Conservation (phyloP, 208 protist species). For the Trypanosoma lewisi region DNA sequence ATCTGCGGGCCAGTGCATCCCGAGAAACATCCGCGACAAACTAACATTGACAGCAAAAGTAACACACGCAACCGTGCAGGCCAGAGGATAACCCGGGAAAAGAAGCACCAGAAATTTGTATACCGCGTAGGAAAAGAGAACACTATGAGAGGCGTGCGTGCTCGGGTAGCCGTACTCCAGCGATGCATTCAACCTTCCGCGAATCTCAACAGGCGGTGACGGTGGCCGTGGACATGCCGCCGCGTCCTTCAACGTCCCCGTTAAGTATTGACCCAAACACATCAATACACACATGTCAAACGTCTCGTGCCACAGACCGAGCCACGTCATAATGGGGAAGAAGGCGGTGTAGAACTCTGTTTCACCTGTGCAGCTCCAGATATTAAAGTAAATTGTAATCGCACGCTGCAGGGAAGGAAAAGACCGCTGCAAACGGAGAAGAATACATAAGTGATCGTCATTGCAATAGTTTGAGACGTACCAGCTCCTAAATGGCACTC, state of each 20-base stretch:
- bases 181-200: constrained; percentile 21
- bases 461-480: constrained; percentile 73
- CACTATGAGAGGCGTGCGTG: constrained; percentile 59
- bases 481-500: constrained; percentile 56
- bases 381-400: constrained; percentile 48
- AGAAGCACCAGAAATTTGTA: constrained; percentile 38
- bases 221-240: constrained; percentile 64
- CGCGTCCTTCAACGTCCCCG: constrained; percentile 55
- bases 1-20: constrained; percentile 80
- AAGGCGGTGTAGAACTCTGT: constrained; percentile 66
- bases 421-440: constrained; percentile 40
- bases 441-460: constrained; percentile 37
- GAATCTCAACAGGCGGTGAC: constrained; percentile 58
- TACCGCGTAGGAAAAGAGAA: constrained; percentile 55
- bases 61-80: constrained; percentile 41
- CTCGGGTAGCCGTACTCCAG: constrained; percentile 77
- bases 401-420: constrained; percentile 26
- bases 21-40: constrained; percentile 63
- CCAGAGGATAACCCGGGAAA: constrained; percentile 34
- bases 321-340: constrained; percentile 55
- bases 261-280: constrained; percentile 65
- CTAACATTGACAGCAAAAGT: constrained; percentile 49
- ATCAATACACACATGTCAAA: constrained; percentile 44
- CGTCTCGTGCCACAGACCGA: constrained; percentile 31
- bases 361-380: constrained; percentile 69